A percentile compares a stretch with the other conserved stretches of the same genome.
Evolutionary conservation across 768 basidiomycete species (phyloP).

Genomic region (Trametes sanguinea): DNA sequence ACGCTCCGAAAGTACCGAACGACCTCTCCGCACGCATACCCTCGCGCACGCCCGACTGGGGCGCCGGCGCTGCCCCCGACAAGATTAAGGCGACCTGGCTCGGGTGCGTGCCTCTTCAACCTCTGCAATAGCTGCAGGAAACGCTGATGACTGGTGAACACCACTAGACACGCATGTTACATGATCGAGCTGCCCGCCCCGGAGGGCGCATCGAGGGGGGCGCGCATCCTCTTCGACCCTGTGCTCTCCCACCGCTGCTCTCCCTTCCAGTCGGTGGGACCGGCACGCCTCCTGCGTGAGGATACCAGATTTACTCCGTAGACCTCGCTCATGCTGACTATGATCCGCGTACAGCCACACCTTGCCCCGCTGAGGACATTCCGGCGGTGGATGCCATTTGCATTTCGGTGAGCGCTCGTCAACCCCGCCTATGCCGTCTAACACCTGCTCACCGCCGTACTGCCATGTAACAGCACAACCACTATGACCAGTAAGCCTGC

Average conservation of each 20-base stretch:
- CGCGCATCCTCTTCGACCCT: slow-evolving; percentile 43
- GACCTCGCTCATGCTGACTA: background rate
- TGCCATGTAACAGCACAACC: slow-evolving; percentile 33
- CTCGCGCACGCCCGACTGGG: slow-evolving; percentile 31
- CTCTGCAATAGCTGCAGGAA: too few relatives aligned
- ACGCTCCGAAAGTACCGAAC: slow-evolving; percentile 8
- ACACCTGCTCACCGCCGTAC: background rate
- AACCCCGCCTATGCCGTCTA: background rate
- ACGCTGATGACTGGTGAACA: background rate
- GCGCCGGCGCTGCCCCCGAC: slow-evolving; percentile 9
- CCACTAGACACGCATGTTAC: slow-evolving; percentile 40
- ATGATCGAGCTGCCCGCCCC: slow-evolving; percentile 40
- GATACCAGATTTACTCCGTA: background rate
- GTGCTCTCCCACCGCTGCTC: slow-evolving; percentile 40
- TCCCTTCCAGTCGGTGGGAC: slow-evolving; percentile 35
- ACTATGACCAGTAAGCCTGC: slow-evolving; percentile 38
- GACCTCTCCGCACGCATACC: slow-evolving; percentile 24
- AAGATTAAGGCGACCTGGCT: slow-evolving; percentile 41
- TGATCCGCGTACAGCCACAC: slow-evolving; percentile 29
- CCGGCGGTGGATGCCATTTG: slow-evolving; percentile 53
- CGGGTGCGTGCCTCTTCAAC: slow-evolving; percentile 25
- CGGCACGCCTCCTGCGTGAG: slow-evolving; percentile 37
- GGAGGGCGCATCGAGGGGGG: slow-evolving; percentile 37
- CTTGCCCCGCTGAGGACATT: slow-evolving; percentile 45
- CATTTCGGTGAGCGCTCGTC: slow-evolving; percentile 43